Evolutionary conservation across 2,329 filamentous ascomycete genomes (phyloP), one percentile per base, ranked within the genome.

Genomic region (Xylariaceae sp.): DNA sequence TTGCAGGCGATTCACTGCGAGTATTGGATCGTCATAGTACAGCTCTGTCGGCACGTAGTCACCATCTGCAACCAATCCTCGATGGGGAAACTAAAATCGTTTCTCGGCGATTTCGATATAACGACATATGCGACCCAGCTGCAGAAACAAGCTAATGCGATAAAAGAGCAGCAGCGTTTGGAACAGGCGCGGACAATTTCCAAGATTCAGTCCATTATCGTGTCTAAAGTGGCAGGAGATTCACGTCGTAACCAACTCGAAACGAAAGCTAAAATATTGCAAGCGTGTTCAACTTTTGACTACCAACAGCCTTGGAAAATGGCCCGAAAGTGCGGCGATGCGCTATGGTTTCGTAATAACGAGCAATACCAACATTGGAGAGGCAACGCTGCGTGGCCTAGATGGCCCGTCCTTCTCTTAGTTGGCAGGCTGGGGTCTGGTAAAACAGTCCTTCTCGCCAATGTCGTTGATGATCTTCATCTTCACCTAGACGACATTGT

Each of bases 401-500:
- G 11, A 15, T 46, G 54, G 44, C 46, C 32, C 0, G 69, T 70
- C 0, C 49, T 76, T 0, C 1, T 74, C 0, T 68, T 59, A 30
- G 63, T 45, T 10, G 72, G 72, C 5, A 74, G 70, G 40, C 58
- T 76, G 1, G 73, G 73, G 1, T 69, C 67, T 0, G 73, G 73
- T 0, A 76, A 76, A 48, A 74, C 74, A 0, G 71, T 76, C 1
- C 44, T 71, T 7, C 42, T 75, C 4, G 72, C 73, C 1, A 76
- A 74, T 44, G 65, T 76, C 0, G 62, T 75, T 0, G 66, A 70
- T 42, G 66, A 72, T 39, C 40, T 73, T 2, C 61, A 64, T 36
- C 53, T 69, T 0, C 10, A 55, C 65, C 62, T 14, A 65, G 62
- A 4, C 22, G 58, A 58, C 31, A 11, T 36, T 31, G 19, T 30